Conservation (phyloP, 2,329 filamentous ascomycete genomes). For the Trichoderma pleuroti region DNA sequence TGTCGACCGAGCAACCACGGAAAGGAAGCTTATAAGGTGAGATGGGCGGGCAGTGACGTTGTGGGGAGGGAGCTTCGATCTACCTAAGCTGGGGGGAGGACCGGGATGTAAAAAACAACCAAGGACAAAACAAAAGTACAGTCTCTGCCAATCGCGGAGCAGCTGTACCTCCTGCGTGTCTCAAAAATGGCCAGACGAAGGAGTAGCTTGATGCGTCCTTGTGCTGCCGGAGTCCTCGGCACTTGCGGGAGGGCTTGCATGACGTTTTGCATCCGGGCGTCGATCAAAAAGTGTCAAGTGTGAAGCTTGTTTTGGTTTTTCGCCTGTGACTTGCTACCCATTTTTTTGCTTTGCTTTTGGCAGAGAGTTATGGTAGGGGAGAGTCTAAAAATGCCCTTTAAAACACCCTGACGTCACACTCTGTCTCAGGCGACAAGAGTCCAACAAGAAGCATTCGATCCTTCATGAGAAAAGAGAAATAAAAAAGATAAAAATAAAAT, state of each 20-base stretch:
- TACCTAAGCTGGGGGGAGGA: background rate
- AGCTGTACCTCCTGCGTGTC: background rate
- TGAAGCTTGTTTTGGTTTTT: slow-evolving; percentile 8
- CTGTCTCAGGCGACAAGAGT: background rate
- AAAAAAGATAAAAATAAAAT: background rate
- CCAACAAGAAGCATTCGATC: background rate
- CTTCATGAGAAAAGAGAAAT: background rate
- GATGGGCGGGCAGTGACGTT: background rate
- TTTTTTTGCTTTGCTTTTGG: background rate
- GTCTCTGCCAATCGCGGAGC: background rate
- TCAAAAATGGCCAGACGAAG: background rate
- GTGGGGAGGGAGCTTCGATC: background rate
- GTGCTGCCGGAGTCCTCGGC: background rate
- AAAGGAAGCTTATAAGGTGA: slow-evolving; percentile 5
- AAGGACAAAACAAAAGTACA: background rate
- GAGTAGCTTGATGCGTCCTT: background rate
- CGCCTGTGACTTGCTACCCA: background rate
- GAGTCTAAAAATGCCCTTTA: background rate
- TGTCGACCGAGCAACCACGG: slow-evolving; percentile 16
- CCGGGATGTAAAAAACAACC: background rate
- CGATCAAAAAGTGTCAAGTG: background rate
- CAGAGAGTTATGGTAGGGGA: background rate
- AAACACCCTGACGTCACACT: background rate
- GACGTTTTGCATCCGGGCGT: slow-evolving; percentile 4
- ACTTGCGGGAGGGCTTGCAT: slow-evolving; percentile 1